These are phyloP conservation scores for Umbelopsis vinacea DNA, from an alignment of 192 early-diverging fungal genomes.

Conservation along the genomic window DNA sequence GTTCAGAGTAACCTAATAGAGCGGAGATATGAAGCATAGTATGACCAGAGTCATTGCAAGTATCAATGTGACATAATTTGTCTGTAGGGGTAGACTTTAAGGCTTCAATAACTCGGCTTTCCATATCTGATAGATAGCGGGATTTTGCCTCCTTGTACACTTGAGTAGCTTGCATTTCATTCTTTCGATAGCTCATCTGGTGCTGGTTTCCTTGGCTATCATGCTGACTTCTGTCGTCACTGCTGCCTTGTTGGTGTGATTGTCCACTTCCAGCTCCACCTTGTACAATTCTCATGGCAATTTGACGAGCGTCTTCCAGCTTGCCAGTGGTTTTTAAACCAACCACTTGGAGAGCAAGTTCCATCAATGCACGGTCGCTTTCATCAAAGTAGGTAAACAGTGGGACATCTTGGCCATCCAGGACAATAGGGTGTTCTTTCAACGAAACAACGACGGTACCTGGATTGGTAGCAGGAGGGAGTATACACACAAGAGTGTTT, in stretches of 20 bases:
- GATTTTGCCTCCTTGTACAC: background rate
- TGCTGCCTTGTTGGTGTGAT: background rate
- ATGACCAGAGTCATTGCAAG: conserved; percentile 30
- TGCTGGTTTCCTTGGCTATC: background rate
- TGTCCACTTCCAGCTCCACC: conserved; percentile 26
- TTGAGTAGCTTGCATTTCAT: background rate
- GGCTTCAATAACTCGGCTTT: conserved; percentile 25
- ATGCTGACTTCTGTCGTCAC: background rate
- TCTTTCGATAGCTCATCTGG: background rate
- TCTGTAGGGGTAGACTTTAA: conserved; percentile 33
- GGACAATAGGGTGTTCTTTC: conserved; percentile 39
- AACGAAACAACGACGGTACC: conserved; percentile 66
- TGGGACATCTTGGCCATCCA: conserved; percentile 44
- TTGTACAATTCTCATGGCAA: conserved; percentile 64
- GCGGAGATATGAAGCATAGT: conserved; percentile 59
- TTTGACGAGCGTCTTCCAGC: conserved; percentile 66
- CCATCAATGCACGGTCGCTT: conserved; percentile 79
- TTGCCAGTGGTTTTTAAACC: conserved; percentile 72
- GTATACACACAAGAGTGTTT: conserved; percentile 72
- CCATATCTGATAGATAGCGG: background rate
- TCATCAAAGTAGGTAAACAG: conserved; percentile 64
- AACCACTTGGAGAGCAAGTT: conserved; percentile 78
- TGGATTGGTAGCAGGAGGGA: conserved; percentile 69
- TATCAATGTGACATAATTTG: conserved; percentile 7
- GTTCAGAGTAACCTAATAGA: conserved; percentile 49